phyloP scores from a whole-genome alignment of 805 yeast species.

The Pichia phayaonensis region DNA sequence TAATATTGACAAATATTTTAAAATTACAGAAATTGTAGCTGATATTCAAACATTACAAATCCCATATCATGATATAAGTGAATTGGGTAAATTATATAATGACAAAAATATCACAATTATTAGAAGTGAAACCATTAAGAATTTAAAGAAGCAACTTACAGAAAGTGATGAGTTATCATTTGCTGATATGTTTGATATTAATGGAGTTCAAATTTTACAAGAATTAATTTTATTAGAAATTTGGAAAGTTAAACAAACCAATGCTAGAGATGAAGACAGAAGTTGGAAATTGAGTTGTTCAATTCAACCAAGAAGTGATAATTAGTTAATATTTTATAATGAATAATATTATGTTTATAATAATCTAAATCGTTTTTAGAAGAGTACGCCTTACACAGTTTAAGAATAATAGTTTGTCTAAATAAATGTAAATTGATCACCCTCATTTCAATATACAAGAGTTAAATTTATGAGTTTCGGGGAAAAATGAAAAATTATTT shows the following conservation, averaged over 20 bases:
- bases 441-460: neutral
- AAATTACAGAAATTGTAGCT: constrained; percentile 56
- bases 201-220: constrained; percentile 37
- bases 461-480: too few species aligned
- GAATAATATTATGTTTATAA: neutral
- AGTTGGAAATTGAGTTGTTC: constrained; percentile 65
- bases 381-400: neutral
- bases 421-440: too few species aligned
- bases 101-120: constrained; percentile 19
- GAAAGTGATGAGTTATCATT: constrained; percentile 14
- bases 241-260: constrained; percentile 61
- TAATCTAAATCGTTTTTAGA: neutral
- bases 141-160: constrained; percentile 16
- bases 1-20: constrained; percentile 67
- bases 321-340: neutral
- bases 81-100: constrained; percentile 23
- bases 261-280: constrained; percentile 54
- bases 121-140: constrained; percentile 25
- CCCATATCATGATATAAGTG: constrained; percentile 37
- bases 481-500: constrained; percentile 5
- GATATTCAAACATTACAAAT: constrained; percentile 65
- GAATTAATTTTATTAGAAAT: constrained; percentile 60
- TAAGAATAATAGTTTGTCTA: constrained; percentile 3
- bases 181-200: constrained; percentile 31
- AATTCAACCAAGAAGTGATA: constrained; percentile 43